Conservation (phyloP, 129 eudicot species). For the Pseudognaphalium luteoalbum region DNA sequence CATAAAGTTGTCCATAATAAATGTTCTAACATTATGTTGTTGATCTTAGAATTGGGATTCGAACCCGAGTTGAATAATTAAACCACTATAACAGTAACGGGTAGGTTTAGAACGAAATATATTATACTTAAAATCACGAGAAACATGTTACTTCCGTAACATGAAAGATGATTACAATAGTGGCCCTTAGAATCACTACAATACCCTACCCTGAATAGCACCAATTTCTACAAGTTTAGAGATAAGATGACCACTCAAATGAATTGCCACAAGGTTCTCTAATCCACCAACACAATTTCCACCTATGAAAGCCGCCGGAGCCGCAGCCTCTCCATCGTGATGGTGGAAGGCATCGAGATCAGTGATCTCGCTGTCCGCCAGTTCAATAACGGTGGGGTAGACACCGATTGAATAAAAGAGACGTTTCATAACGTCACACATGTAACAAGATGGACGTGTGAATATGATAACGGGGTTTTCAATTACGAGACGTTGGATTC, state of each 20-base stretch:
- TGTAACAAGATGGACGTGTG: no score
- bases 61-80: no score
- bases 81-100: no score
- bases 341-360: slow-evolving; percentile 35
- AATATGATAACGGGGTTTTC: slow-evolving; percentile 5
- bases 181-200: not conserved
- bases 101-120: no score
- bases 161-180: not conserved
- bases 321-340: slow-evolving; percentile 5
- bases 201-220: slow-evolving; percentile 41
- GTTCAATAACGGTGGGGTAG: slow-evolving; percentile 71
- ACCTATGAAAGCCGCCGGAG: slow-evolving; percentile 52
- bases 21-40: no score
- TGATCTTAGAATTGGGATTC: no score
- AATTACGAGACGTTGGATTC: slow-evolving; percentile 61
- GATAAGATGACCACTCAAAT: slow-evolving; percentile 59
- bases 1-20: no score
- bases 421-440: slow-evolving; percentile 60
- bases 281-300: slow-evolving; percentile 67
- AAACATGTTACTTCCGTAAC: no score
- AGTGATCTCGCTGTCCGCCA: slow-evolving; percentile 65
- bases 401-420: slow-evolving; percentile 65
- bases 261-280: slow-evolving; percentile 72
- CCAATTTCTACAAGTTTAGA: slow-evolving; percentile 66
- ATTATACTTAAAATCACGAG: no score